Evolutionary conservation across 192 early-diverging fungal genomes (phyloP).

Genomic region (Coemansia sp.): DNA sequence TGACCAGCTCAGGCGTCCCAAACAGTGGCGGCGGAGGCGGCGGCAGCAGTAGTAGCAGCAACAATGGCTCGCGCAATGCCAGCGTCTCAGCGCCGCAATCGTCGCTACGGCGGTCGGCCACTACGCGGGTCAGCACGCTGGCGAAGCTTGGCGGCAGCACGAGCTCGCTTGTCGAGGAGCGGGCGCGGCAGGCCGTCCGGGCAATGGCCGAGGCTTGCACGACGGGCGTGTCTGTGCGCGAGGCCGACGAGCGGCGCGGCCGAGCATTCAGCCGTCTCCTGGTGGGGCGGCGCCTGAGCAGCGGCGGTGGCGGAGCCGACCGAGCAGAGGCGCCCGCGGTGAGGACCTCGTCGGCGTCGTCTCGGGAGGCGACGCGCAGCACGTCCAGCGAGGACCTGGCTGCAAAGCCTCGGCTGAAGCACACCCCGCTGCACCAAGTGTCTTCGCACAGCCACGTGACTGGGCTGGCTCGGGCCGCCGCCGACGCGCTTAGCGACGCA

Average conservation of each 20-base stretch:
- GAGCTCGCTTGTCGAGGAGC: constrained; percentile 31
- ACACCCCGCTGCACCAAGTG: constrained; percentile 21
- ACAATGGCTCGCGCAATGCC: not conserved
- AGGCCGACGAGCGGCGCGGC: constrained; percentile 31
- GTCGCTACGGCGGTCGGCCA: constrained; percentile 40
- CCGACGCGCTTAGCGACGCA: constrained; percentile 4
- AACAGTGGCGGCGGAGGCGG: not conserved
- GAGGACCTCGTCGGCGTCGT: constrained; percentile 3
- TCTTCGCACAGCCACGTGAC: constrained; percentile 23
- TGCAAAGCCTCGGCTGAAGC: constrained; percentile 1
- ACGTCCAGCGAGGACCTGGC: constrained; percentile 6
- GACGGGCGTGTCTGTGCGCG: constrained; percentile 43
- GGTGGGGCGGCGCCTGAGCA: constrained; percentile 19
- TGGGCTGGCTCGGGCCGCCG: not conserved
- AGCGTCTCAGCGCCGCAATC: not conserved
- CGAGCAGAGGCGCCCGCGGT: not conserved
- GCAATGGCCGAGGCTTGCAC: constrained; percentile 53
- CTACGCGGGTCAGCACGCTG: constrained; percentile 11
- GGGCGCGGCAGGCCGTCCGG: constrained; percentile 44
- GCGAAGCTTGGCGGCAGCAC: not conserved
- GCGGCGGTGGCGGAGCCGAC: not conserved
- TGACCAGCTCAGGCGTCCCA: constrained; percentile 29
- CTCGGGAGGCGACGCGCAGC: constrained; percentile 5
- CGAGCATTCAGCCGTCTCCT: constrained; percentile 29
- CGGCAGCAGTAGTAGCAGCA: not conserved